A percentile compares a stretch with the other conserved stretches of the same genome.
Evolutionary conservation across 2,329 filamentous ascomycete genomes (phyloP).

Genomic region (Boeremia lycopersici): DNA sequence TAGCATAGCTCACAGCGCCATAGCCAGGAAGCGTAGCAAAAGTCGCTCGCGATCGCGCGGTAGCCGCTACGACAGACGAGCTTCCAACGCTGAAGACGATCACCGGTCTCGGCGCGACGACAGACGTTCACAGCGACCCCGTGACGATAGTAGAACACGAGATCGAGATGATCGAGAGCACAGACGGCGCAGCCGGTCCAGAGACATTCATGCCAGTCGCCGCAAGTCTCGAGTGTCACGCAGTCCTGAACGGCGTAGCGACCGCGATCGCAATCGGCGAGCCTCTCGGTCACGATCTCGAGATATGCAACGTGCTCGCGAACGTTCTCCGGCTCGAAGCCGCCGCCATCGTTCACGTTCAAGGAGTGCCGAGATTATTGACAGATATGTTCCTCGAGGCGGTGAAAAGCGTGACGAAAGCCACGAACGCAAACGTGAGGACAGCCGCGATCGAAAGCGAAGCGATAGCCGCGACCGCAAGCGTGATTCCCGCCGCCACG

Average conservation of each 20-base stretch:
- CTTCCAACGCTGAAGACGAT: conserved; percentile 32
- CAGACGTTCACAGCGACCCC: conserved; percentile 33
- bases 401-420: conserved; percentile 26
- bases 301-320: conserved; percentile 22
- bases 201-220: conserved; percentile 35
- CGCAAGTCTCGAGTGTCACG: conserved; percentile 39
- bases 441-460: conserved; percentile 8
- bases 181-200: conserved; percentile 37
- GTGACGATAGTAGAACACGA: conserved; percentile 33
- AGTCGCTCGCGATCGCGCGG: conserved; percentile 41
- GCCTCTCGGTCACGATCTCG: conserved; percentile 34
- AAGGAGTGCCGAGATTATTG: conserved; percentile 47
- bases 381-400: conserved; percentile 45
- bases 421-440: neutral
- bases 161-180: conserved; percentile 28
- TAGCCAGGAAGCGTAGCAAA: conserved; percentile 35
- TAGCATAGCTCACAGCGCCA: conserved; percentile 40
- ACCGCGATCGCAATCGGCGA: conserved; percentile 19
- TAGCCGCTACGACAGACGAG: conserved; percentile 38
- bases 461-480: conserved; percentile 35
- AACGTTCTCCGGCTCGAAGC: conserved; percentile 26
- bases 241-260: conserved; percentile 24
- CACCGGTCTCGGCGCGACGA: conserved; percentile 33
- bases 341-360: conserved; percentile 24
- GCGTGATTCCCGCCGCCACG: conserved; percentile 31